Conservation (phyloP, 2,329 filamentous ascomycete genomes). For the Eutypella sp. region DNA sequence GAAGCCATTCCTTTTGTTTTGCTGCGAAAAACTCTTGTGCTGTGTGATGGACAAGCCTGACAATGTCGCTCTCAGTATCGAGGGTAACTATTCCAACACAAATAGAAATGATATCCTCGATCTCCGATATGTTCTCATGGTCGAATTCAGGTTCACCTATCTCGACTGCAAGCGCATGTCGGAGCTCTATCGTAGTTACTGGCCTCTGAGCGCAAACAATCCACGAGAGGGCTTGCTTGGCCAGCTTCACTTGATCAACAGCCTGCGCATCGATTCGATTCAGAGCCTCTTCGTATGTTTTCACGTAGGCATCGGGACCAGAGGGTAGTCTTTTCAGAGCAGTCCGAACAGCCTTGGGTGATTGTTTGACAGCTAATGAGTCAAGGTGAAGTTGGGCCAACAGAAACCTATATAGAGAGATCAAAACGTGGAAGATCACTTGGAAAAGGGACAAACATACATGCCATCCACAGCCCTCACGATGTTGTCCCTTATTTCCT, state of each 20-base stretch:
- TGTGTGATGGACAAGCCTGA: conserved; percentile 42
- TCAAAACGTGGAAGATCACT: conserved; percentile 18
- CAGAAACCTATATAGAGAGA: conserved; percentile 28
- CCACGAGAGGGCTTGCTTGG: conserved; percentile 35
- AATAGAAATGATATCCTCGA: conserved; percentile 29
- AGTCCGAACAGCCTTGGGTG: conserved; percentile 26
- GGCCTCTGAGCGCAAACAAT: conserved; percentile 32
- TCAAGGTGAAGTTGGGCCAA: conserved; percentile 33
- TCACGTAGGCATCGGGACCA: conserved; percentile 27
- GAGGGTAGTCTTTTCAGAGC: conserved; percentile 27
- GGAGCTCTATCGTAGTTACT: conserved; percentile 31
- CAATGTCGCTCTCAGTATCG: conserved; percentile 31
- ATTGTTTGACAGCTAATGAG: conserved; percentile 26
- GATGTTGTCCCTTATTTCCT: conserved; percentile 19
- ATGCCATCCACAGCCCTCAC: conserved; percentile 25
- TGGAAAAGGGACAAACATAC: conserved; percentile 18
- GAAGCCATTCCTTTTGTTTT: neutral
- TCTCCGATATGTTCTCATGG: conserved; percentile 27
- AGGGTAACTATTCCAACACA: conserved; percentile 39
- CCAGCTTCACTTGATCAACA: conserved; percentile 27
- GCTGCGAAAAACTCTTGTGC: conserved; percentile 37
- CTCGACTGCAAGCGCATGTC: conserved; percentile 37
- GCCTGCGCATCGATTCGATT: conserved; percentile 36
- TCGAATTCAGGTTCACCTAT: conserved; percentile 23
- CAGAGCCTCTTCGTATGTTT: conserved; percentile 38